Evolutionary conservation across 202 grass and related monocot genomes (phyloP).

Genomic region (Zoysia matrella): DNA sequence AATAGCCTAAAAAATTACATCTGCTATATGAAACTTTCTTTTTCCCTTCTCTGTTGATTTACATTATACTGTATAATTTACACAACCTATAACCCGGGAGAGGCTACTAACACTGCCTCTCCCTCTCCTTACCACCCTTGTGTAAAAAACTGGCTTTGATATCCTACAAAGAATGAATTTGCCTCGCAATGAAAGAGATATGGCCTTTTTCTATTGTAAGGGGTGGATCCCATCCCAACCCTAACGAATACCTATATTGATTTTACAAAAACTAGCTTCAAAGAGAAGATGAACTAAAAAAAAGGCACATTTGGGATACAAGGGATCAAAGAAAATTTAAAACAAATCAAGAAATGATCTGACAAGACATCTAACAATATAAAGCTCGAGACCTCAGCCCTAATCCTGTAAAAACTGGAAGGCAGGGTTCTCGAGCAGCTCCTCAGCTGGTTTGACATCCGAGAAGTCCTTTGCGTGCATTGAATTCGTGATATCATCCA

Average conservation of each 20-base stretch:
- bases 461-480: slow-evolving; percentile 85
- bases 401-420: slow-evolving; percentile 99
- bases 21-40: slow-evolving; percentile 32
- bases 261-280: slow-evolving; percentile 59
- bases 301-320: slow-evolving; percentile 43
- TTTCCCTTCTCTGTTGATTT: slow-evolving; percentile 55
- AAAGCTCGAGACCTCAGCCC: slow-evolving; percentile 51
- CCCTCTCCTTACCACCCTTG: slow-evolving; percentile 49
- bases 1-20: slow-evolving; percentile 3
- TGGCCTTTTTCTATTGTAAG: slow-evolving; percentile 47
- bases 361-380: slow-evolving; percentile 55
- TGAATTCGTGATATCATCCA: slow-evolving; percentile 9
- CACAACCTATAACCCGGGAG: slow-evolving; percentile 45
- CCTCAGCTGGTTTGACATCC: slow-evolving; percentile 83
- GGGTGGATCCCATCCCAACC: slow-evolving; percentile 72
- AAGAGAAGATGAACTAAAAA: slow-evolving; percentile 41
- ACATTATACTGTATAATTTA: slow-evolving; percentile 57
- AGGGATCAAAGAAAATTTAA: slow-evolving; percentile 65
- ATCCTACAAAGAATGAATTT: slow-evolving; percentile 65
- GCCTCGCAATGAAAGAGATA: slow-evolving; percentile 56
- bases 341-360: slow-evolving; percentile 68
- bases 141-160: slow-evolving; percentile 52
- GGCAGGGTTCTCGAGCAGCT: slow-evolving; percentile 83
- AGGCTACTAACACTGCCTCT: slow-evolving; percentile 36
- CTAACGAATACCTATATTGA: slow-evolving; percentile 69